Evolutionary conservation across 164 flowering plant genomes (phyloP), one percentile per base, ranked within the genome.

Genomic region (Aristolochia contorta): DNA sequence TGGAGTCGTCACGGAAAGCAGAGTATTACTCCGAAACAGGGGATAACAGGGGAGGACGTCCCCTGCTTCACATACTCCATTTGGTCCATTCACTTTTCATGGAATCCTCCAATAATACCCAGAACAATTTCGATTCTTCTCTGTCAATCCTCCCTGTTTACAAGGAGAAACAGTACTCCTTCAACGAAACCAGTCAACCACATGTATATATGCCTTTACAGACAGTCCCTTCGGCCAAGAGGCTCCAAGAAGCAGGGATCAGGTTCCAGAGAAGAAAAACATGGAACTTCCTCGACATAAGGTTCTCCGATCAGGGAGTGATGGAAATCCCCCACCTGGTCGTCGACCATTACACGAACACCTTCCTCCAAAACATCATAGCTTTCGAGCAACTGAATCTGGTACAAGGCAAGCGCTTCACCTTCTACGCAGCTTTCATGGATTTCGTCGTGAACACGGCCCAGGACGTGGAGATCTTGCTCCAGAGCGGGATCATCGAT

Each of bases 371-470:
- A 21, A 61, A 61, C 57, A 14, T 50, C n/a, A 21, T 61, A 6
- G 56, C 48, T 10, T 61, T 61, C 12, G 64, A 61, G 56, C 56
- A 61, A 51, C 15, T 19, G 12, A 19, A 33, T 14, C 45, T 10
- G 0, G 1, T 16, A 2, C 1, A 1, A 2, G 24, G 41, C 14
- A 15, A 7, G 8, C n/a, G 49, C 45, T 48, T 60, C 24, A 60
- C 63, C 13, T 15, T 21, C 23, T 60, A 48, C 30, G 63, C 54
- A 2, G 16, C 49, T 41, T 60, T 60, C 37, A 47, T 60, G 63
- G 37, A 60, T 30, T 27, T 32, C 22, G 20, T 60, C 8, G 49
- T 60, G 21, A 14, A 60, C 16, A 49, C 55, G 16, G 8, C 43
- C 0, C 5, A 25, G 15, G 63, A 60, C n/a, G 54, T 60, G 3